Conservation (phyloP, 495 filamentous ascomycete genomes). For the Xylaria venustula region DNA sequence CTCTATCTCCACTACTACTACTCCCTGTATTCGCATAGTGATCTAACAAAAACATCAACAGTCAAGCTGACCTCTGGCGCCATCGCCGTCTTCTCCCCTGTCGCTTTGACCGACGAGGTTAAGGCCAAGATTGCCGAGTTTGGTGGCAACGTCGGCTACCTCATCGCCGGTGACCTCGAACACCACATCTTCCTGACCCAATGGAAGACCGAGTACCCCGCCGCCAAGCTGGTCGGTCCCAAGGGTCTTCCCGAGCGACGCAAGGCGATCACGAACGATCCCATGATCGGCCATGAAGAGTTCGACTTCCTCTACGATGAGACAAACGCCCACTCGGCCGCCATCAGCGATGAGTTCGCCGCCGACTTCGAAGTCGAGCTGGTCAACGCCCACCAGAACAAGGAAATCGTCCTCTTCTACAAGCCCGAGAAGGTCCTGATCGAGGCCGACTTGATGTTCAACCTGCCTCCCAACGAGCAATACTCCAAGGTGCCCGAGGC, state of each 20-base stretch:
- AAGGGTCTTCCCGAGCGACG: slow-evolving; percentile 88
- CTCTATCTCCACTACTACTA: not conserved
- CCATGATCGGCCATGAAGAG: slow-evolving; percentile 63
- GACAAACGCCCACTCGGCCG: slow-evolving; percentile 28
- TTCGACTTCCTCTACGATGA: slow-evolving; percentile 64
- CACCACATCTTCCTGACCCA: slow-evolving; percentile 88
- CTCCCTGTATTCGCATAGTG: not conserved
- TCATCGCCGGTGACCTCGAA: slow-evolving; percentile 82
- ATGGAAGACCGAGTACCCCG: slow-evolving; percentile 77
- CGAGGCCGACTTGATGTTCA: slow-evolving; percentile 89
- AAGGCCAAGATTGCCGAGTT: slow-evolving; percentile 62
- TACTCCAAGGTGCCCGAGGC: slow-evolving; percentile 61
- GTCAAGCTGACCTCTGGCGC: slow-evolving; percentile 73
- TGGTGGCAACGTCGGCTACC: slow-evolving; percentile 74
- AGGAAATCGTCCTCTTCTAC: slow-evolving; percentile 84
- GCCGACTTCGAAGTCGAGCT: slow-evolving; percentile 83
- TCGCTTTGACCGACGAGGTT: slow-evolving; percentile 76
- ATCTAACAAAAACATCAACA: slow-evolving; percentile 29
- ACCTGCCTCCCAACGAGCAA: slow-evolving; percentile 84
- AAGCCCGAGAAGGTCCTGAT: slow-evolving; percentile 81
- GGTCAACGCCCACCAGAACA: slow-evolving; percentile 74
- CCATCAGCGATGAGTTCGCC: slow-evolving; percentile 76
- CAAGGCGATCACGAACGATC: slow-evolving; percentile 47
- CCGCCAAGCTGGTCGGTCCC: slow-evolving; percentile 76
- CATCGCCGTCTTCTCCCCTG: slow-evolving; percentile 90